Evolutionary conservation across 345 rosid genomes (phyloP).

Genomic region (Murraya koenigii): DNA sequence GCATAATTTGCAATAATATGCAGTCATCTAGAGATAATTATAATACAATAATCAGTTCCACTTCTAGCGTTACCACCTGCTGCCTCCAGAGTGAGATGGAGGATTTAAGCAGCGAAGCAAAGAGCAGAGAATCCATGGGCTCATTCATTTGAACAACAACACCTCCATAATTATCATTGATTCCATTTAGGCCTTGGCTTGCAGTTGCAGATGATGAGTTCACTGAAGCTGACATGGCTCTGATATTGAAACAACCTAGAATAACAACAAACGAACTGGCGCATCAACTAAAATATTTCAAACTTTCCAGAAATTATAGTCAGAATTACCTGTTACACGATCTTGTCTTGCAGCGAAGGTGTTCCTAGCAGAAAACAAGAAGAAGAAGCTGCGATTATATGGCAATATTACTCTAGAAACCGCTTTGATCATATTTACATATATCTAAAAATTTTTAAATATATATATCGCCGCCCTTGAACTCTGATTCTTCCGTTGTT

Average conservation of each 20-base stretch:
- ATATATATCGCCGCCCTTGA: neutral
- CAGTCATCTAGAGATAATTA: neutral
- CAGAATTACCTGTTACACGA: neutral
- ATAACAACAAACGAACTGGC: neutral
- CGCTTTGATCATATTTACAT: neutral
- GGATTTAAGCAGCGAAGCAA: conserved; percentile 53
- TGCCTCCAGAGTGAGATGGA: conserved; percentile 64
- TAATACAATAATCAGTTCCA: neutral
- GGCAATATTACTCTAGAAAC: conserved; percentile 2
- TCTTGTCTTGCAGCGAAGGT: neutral
- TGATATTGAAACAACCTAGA: neutral
- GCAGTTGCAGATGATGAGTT: conserved; percentile 1
- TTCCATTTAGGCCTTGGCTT: conserved; percentile 32
- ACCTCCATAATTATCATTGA: conserved; percentile 74
- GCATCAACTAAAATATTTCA: neutral
- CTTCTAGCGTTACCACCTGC: conserved; percentile 46
- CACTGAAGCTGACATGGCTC: conserved; percentile 32
- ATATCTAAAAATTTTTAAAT: too few species aligned
- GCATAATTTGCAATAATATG: neutral
- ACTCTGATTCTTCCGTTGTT: neutral
- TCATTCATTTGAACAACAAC: conserved; percentile 58
- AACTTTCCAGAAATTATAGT: neutral
- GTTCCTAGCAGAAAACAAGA: neutral
- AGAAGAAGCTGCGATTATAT: neutral
- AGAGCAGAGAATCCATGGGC: conserved; percentile 50